phyloP scores from a whole-genome alignment of 768 basidiomycete species.

The Mycena chlorophos region DNA sequence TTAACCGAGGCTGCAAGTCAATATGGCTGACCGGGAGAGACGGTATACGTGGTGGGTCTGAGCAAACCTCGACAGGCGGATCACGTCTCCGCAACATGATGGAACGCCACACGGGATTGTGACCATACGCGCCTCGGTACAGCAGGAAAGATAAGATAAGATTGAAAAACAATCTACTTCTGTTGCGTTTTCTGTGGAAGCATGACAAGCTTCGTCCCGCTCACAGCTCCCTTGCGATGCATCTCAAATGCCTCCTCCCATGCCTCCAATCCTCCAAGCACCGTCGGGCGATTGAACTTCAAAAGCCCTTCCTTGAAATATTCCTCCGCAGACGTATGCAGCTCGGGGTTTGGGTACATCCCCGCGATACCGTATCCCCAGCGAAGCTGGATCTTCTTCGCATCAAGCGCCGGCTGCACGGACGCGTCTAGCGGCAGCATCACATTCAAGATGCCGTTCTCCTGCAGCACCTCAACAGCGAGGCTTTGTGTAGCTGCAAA shows the following conservation, averaged over 20 bases:
- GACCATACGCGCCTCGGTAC: too few species aligned
- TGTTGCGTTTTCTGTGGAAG: too few species aligned
- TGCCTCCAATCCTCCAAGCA: slow-evolving; percentile 6
- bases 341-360: not conserved
- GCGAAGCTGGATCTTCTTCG: slow-evolving; percentile 3
- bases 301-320: not conserved
- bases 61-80: too few species aligned
- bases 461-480: slow-evolving; percentile 6
- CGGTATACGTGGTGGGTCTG: too few species aligned
- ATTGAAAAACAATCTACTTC: too few species aligned
- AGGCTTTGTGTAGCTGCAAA: not conserved
- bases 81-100: too few species aligned
- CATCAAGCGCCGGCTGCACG: not conserved
- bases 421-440: not conserved
- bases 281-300: slow-evolving; percentile 3
- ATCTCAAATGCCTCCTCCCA: slow-evolving; percentile 11
- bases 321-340: slow-evolving; percentile 3
- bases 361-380: not conserved
- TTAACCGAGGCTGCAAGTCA: too few species aligned
- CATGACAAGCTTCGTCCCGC: slow-evolving; percentile 9
- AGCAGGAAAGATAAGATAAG: too few species aligned
- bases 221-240: slow-evolving; percentile 7
- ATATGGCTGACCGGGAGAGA: too few species aligned
- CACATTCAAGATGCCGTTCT: slow-evolving; percentile 1
- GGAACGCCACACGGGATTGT: too few species aligned